A percentile compares a stretch with the other conserved stretches of the same genome.
Evolutionary conservation across 2,329 filamentous ascomycete species (phyloP).

Genomic region (Penicillium sp.): DNA sequence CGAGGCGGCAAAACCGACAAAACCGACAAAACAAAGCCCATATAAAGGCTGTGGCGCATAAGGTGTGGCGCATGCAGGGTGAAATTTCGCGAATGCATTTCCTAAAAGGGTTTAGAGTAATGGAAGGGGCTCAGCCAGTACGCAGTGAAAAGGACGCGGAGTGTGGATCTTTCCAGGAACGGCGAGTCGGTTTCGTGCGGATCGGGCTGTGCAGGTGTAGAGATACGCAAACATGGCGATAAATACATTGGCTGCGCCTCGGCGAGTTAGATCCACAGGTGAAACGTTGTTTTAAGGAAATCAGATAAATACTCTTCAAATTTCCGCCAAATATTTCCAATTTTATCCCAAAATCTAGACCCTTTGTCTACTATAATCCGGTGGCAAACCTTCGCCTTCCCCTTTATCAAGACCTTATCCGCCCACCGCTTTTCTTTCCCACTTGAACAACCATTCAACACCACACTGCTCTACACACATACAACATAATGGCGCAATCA

Average conservation of each 20-base stretch:
- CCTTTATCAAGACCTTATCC: conserved; percentile 17
- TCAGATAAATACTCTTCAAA: not conserved
- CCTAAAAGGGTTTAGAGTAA: not conserved
- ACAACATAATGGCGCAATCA: conserved; percentile 22
- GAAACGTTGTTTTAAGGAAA: not conserved
- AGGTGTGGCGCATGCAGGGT: conserved; percentile 1
- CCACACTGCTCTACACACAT: not conserved
- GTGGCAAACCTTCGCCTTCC: conserved; percentile 14
- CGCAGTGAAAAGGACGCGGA: not conserved
- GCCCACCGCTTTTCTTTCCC: not conserved
- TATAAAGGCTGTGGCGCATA: not conserved
- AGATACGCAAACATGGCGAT: not conserved
- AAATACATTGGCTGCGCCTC: not conserved
- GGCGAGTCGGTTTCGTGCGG: not conserved
- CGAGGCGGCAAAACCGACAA: not conserved
- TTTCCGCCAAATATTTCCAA: not conserved
- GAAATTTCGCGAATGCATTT: not conserved
- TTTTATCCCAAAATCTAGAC: conserved; percentile 2
- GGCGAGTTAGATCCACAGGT: not conserved
- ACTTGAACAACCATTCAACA: not conserved
- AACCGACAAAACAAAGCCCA: not conserved
- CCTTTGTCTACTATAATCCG: conserved; percentile 6
- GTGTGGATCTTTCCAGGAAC: not conserved
- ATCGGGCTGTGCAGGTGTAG: conserved; percentile 1
- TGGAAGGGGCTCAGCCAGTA: conserved; percentile 1